Conservation (phyloP, 306 rosid species). For the Psophocarpus tetragonolobus region DNA sequence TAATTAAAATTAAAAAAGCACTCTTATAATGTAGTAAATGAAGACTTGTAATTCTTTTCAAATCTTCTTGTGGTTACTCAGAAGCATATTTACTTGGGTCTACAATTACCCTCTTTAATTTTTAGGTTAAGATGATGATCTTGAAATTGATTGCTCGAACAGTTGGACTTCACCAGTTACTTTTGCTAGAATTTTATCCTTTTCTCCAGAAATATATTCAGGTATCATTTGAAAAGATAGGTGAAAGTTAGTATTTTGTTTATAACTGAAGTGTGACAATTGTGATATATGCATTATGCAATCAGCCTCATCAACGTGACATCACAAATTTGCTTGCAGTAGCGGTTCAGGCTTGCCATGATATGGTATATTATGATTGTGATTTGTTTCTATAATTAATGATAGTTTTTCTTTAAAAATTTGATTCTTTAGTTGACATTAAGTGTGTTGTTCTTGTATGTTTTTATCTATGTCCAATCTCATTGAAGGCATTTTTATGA, state of each 20-base stretch:
- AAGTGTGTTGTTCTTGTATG: background rate
- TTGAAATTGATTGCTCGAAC: conserved; percentile 84
- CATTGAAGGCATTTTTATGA: conserved; percentile 28
- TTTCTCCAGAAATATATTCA: conserved; percentile 71
- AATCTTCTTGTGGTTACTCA: conserved; percentile 2
- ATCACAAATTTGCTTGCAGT: conserved; percentile 83
- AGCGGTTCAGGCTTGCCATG: conserved; percentile 92
- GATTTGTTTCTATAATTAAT: conserved; percentile 1
- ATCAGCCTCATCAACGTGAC: conserved; percentile 91
- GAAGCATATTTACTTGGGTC: conserved; percentile 32
- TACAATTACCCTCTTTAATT: conserved; percentile 30
- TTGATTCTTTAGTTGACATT: background rate
- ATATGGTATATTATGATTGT: conserved; percentile 59
- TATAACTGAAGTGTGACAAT: conserved; percentile 30
- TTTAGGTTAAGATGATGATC: conserved; percentile 88
- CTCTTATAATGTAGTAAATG: background rate
- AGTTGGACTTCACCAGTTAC: conserved; percentile 79
- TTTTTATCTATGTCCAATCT: conserved; percentile 7
- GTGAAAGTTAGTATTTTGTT: conserved; percentile 27
- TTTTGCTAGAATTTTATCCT: conserved; percentile 70
- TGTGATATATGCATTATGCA: conserved; percentile 34
- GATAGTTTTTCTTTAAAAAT: conserved; percentile 25
- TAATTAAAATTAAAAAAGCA: conserved; percentile 8
- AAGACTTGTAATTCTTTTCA: background rate
- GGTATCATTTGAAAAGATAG: conserved; percentile 50